Percentiles rank a stretch among this genome's conserved stretches.
Evolutionary conservation across 495 filamentous ascomycete species (phyloP).

Genomic region (Aspergillus taichungensis): DNA sequence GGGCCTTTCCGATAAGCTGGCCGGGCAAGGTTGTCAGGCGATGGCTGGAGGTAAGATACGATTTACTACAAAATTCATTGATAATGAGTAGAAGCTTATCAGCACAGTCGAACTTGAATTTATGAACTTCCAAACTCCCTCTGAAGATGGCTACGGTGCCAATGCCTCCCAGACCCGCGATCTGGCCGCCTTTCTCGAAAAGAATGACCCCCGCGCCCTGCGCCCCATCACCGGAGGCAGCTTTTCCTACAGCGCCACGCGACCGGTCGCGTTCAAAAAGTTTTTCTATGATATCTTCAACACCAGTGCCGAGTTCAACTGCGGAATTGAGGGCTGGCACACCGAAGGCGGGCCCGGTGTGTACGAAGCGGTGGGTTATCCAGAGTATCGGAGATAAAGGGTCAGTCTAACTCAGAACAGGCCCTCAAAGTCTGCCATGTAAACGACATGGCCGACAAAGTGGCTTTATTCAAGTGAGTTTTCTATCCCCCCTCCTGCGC

Average conservation of each 20-base stretch:
- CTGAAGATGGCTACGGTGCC: slow-evolving; percentile 25
- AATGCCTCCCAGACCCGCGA: slow-evolving; percentile 47
- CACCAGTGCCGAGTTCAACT: slow-evolving; percentile 61
- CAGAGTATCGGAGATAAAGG: neutral
- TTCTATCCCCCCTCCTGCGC: neutral
- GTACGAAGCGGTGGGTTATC: slow-evolving; percentile 61
- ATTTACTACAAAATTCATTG: neutral
- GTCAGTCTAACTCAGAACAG: slow-evolving; percentile 6
- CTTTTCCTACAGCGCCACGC: slow-evolving; percentile 87
- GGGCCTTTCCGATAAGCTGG: slow-evolving; percentile 52
- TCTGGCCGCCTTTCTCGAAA: slow-evolving; percentile 56
- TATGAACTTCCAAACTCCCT: slow-evolving; percentile 73
- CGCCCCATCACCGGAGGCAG: slow-evolving; percentile 78
- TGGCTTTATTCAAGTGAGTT: slow-evolving; percentile 71
- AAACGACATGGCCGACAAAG: slow-evolving; percentile 71
- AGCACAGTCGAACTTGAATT: slow-evolving; percentile 81
- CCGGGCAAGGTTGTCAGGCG: slow-evolving; percentile 52
- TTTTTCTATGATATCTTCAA: slow-evolving; percentile 85
- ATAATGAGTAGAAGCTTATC: neutral
- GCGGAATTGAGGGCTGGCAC: slow-evolving; percentile 85
- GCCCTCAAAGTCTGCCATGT: slow-evolving; percentile 70
- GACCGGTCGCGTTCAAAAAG: slow-evolving; percentile 78
- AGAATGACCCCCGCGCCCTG: slow-evolving; percentile 56
- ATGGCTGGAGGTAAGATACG: slow-evolving; percentile 69
- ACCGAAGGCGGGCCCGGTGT: slow-evolving; percentile 87